A percentile compares a stretch with the other conserved stretches of the same genome.
Conservation (phyloP, 2,329 filamentous ascomycete species). For the Sporothrix pallida region DNA sequence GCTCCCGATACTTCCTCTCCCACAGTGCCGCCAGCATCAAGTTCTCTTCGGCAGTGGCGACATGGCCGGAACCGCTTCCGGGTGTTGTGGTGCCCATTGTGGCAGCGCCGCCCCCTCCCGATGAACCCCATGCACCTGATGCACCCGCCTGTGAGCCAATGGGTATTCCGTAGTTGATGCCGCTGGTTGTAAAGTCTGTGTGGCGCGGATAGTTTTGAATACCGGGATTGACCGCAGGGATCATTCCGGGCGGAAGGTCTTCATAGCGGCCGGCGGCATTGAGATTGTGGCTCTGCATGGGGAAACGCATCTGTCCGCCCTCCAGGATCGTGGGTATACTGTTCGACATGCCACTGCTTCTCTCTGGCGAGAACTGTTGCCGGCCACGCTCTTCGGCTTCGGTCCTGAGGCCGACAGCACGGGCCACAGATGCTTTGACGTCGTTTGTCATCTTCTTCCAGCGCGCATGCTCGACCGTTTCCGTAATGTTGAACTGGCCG, state of each 20-base stretch:
- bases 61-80: neutral
- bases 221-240: neutral
- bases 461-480: slow-evolving; percentile 52
- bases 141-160: too few relatives aligned
- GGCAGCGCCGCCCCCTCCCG: neutral
- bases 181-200: neutral
- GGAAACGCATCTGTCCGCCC: neutral
- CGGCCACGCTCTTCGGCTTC: slow-evolving; percentile 33
- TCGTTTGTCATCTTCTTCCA: slow-evolving; percentile 45
- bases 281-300: neutral
- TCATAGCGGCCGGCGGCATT: slow-evolving; percentile 8
- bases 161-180: slow-evolving; percentile 31
- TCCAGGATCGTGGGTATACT: slow-evolving; percentile 31
- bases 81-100: neutral
- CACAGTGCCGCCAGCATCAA: slow-evolving; percentile 50
- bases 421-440: slow-evolving; percentile 35
- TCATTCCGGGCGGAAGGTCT: neutral
- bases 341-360: neutral
- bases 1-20: slow-evolving; percentile 60
- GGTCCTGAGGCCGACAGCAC: slow-evolving; percentile 32
- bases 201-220: neutral
- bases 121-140: neutral
- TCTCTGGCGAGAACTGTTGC: slow-evolving; percentile 25
- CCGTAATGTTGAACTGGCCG: slow-evolving; percentile 60
- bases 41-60: slow-evolving; percentile 16